Percentiles rank a stretch among this genome's conserved stretches.
These are phyloP conservation scores for Cardamine chenopodiifolia DNA, from an alignment of 345 rosid genomes.

Conservation along the genomic window DNA sequence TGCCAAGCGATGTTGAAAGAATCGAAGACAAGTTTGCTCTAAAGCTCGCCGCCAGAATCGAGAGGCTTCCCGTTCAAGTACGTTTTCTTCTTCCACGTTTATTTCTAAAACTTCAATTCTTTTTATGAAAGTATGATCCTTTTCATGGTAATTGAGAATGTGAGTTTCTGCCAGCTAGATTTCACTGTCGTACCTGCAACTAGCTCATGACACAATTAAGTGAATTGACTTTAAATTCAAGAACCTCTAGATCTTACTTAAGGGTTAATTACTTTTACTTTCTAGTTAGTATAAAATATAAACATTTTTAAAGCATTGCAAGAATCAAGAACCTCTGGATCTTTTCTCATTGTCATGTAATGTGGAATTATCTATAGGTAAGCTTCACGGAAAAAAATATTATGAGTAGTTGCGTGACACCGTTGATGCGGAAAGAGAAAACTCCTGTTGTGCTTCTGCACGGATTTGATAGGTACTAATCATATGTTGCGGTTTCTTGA, in stretches of 20 bases:
- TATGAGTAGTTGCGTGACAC: slow-evolving; percentile 88
- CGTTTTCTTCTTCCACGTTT: background rate
- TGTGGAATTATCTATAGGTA: slow-evolving; percentile 53
- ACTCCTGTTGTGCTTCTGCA: slow-evolving; percentile 86
- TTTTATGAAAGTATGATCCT: background rate
- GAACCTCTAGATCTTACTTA: no score
- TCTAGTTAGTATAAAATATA: background rate
- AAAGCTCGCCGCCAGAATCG: slow-evolving; percentile 63
- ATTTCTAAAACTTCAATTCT: background rate
- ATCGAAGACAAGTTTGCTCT: slow-evolving; percentile 80
- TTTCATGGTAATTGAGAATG: background rate
- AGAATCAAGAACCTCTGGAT: background rate
- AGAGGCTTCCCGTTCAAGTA: slow-evolving; percentile 66
- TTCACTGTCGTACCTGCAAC: no score
- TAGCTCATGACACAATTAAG: background rate
- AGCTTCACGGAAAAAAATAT: slow-evolving; percentile 50
- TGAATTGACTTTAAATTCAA: no score
- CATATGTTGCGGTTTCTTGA: slow-evolving; percentile 1
- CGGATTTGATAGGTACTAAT: slow-evolving; percentile 80
- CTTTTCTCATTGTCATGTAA: background rate
- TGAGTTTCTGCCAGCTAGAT: background rate
- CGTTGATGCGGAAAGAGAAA: slow-evolving; percentile 48
- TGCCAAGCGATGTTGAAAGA: slow-evolving; percentile 71
- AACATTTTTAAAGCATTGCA: background rate
- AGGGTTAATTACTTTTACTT: background rate